Conservation (phyloP, 257 asterid species). For the Capsicum rhomboideum region DNA sequence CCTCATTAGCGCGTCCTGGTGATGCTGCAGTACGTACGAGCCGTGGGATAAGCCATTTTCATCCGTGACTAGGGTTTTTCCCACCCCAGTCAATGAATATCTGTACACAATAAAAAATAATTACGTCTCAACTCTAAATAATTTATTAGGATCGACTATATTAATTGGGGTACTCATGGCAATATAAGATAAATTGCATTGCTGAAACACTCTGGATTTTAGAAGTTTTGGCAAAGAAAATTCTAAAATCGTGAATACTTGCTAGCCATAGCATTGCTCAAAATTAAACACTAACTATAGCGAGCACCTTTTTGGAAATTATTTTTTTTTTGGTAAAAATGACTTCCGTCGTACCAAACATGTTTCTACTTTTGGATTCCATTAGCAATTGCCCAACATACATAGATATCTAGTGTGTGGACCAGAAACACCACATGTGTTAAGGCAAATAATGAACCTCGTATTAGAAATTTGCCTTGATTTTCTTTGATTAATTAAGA, state of each 20-base stretch:
- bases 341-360: neutral
- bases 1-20: slow-evolving; percentile 17
- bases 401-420: neutral
- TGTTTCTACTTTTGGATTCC: neutral
- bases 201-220: neutral
- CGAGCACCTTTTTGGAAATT: neutral
- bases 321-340: neutral
- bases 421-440: neutral
- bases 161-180: neutral
- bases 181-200: neutral
- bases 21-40: slow-evolving; percentile 21
- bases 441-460: too few species aligned
- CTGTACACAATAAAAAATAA: neutral
- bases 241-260: too few species aligned
- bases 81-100: slow-evolving; percentile 17
- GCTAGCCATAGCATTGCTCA: too few species aligned
- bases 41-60: slow-evolving; percentile 13
- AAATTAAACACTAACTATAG: too few species aligned
- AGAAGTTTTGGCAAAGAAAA: too few species aligned
- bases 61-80: slow-evolving; percentile 16
- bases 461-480: neutral
- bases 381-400: neutral
- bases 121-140: neutral
- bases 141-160: neutral
- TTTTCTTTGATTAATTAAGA: neutral